phyloP scores from a whole-genome alignment of 2,329 filamentous ascomycete species.

The Scolecobasidium constrictum region DNA sequence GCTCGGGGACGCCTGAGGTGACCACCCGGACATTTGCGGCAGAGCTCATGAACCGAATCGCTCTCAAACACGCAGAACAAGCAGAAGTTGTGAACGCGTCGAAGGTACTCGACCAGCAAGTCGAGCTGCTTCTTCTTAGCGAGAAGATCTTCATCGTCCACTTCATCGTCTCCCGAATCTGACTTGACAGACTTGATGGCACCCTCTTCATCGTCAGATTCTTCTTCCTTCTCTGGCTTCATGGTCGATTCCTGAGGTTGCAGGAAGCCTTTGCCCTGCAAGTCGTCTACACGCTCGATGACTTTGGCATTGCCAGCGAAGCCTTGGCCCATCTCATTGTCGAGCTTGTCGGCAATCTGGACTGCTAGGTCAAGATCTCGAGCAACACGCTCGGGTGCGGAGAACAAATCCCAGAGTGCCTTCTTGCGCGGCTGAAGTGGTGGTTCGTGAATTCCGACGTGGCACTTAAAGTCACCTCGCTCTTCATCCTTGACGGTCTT shows the following conservation, averaged over 20 bases:
- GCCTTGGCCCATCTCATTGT: slow-evolving; percentile 67
- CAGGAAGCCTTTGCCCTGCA: slow-evolving; percentile 65
- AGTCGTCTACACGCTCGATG: slow-evolving; percentile 74
- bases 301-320: slow-evolving; percentile 71
- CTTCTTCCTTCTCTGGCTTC: slow-evolving; percentile 51
- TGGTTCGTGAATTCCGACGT: slow-evolving; percentile 91
- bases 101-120: slow-evolving; percentile 89
- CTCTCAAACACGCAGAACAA: slow-evolving; percentile 99
- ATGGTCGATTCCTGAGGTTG: slow-evolving; percentile 49
- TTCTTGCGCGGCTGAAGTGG: slow-evolving; percentile 82
- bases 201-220: slow-evolving; percentile 65
- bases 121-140: slow-evolving; percentile 96
- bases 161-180: slow-evolving; percentile 60
- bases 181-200: slow-evolving; percentile 50
- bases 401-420: slow-evolving; percentile 93
- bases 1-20: slow-evolving; percentile 85
- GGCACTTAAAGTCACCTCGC: slow-evolving; percentile 91
- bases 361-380: slow-evolving; percentile 78
- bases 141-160: slow-evolving; percentile 80
- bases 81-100: slow-evolving; percentile 96
- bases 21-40: slow-evolving; percentile 92
- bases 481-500: slow-evolving; percentile 94
- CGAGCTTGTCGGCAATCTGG: slow-evolving; percentile 72
- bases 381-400: slow-evolving; percentile 82
- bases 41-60: slow-evolving; percentile 91